Percentiles rank a stretch among this genome's conserved stretches.
Conservation (phyloP, 2,329 filamentous ascomycete species). For the Cordyceps javanica region DNA sequence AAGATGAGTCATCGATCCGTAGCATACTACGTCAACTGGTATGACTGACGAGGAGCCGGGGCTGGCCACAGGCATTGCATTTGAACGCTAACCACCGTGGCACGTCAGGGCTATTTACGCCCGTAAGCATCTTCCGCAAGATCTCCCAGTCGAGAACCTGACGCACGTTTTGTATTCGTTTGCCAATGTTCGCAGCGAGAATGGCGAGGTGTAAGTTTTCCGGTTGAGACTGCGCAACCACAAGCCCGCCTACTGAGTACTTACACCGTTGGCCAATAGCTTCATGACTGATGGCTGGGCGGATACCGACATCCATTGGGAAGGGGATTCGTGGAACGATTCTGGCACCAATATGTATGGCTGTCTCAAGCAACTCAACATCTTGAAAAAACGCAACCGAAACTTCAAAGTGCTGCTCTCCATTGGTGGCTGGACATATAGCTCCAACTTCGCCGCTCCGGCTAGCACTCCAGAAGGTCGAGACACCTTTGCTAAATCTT, state of each 20-base stretch:
- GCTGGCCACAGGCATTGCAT: background rate
- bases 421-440: slow-evolving; percentile 92
- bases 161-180: slow-evolving; percentile 91
- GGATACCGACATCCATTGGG: slow-evolving; percentile 68
- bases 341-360: slow-evolving; percentile 77
- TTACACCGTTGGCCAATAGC: slow-evolving; percentile 18
- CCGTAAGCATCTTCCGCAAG: slow-evolving; percentile 76
- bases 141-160: slow-evolving; percentile 72
- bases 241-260: background rate
- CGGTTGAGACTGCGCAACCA: background rate
- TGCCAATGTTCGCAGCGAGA: slow-evolving; percentile 73
- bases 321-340: slow-evolving; percentile 65
- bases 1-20: slow-evolving; percentile 54
- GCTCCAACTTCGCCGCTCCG: slow-evolving; percentile 70
- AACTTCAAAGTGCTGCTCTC: slow-evolving; percentile 80
- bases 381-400: slow-evolving; percentile 75
- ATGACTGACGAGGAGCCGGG: slow-evolving; percentile 1
- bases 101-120: slow-evolving; percentile 68
- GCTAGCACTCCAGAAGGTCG: slow-evolving; percentile 66
- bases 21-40: slow-evolving; percentile 70
- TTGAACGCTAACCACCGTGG: slow-evolving; percentile 17
- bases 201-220: slow-evolving; percentile 63
- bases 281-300: slow-evolving; percentile 57
- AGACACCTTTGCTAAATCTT: slow-evolving; percentile 63
- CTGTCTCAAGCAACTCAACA: slow-evolving; percentile 79